A percentile compares a stretch with the other conserved stretches of the same genome.
Evolutionary conservation across 768 basidiomycete genomes (phyloP).

Genomic region (Russula compacta): DNA sequence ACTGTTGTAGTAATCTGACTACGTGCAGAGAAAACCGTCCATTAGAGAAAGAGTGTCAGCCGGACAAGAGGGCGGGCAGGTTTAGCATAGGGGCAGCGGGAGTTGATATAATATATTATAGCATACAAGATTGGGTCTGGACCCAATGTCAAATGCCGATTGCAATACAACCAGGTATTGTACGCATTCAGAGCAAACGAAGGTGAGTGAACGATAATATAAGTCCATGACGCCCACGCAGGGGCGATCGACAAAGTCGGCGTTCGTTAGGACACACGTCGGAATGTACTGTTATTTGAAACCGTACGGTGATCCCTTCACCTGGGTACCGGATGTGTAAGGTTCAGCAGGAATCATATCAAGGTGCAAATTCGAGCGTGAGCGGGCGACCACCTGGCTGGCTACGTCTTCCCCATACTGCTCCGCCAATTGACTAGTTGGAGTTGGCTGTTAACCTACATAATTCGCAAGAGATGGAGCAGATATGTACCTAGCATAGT

Average conservation of each 20-base stretch:
- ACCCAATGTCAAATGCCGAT: neutral
- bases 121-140: neutral
- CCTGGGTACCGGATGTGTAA: slow-evolving; percentile 19
- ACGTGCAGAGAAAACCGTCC: neutral
- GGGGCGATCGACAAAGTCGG: neutral
- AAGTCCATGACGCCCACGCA: neutral
- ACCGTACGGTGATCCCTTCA: neutral
- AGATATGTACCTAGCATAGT: slow-evolving; percentile 57
- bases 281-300: neutral
- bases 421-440: slow-evolving; percentile 56
- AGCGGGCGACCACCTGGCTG: slow-evolving; percentile 46
- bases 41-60: neutral
- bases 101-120: neutral
- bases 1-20: neutral
- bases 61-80: neutral
- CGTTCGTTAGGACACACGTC: neutral
- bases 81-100: neutral
- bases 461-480: neutral
- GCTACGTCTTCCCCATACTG: slow-evolving; percentile 63
- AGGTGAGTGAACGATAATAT: neutral
- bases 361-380: slow-evolving; percentile 42
- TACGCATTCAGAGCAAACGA: neutral
- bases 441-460: neutral
- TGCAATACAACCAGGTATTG: neutral
- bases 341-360: slow-evolving; percentile 27